Conservation (phyloP, 805 yeast species). For the Sungouiozyma ichnusensis region DNA sequence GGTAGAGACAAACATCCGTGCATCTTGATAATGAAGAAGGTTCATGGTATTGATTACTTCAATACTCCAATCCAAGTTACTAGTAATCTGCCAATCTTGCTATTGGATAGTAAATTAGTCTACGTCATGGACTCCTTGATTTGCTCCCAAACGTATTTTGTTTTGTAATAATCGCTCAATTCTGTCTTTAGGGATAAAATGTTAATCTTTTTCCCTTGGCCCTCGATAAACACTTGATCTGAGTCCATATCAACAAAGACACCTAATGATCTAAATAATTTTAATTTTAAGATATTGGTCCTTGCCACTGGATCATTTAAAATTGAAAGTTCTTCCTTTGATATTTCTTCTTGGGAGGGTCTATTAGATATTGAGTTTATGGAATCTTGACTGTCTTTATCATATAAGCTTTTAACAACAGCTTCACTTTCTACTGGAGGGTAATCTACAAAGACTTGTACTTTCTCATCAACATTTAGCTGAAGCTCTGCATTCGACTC, state of each 20-base stretch:
- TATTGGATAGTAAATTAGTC: background rate
- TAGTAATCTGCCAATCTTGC: no score
- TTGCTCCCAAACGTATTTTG: conserved; percentile 73
- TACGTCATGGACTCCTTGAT: background rate
- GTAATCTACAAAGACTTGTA: conserved; percentile 5
- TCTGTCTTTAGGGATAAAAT: conserved; percentile 40
- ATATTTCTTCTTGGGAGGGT: conserved; percentile 3
- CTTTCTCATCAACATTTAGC: conserved; percentile 12
- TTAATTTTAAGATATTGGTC: conserved; percentile 38
- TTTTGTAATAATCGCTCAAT: conserved; percentile 56
- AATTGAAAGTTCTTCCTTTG: conserved; percentile 7
- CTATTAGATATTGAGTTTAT: background rate
- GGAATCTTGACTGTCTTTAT: background rate
- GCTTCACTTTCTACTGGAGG: background rate
- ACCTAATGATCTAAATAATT: conserved; percentile 52
- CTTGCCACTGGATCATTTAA: conserved; percentile 14
- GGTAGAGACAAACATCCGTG: background rate
- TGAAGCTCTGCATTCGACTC: conserved; percentile 13
- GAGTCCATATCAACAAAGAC: conserved; percentile 36
- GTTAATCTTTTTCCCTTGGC: conserved; percentile 31
- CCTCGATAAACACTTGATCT: conserved; percentile 37
- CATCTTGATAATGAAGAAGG: background rate
- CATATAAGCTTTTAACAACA: background rate
- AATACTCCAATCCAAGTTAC: no score
- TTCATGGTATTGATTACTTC: no score